Conservation (phyloP, 2,329 filamentous ascomycete species). For the Coniosporium tulheliwenetii region DNA sequence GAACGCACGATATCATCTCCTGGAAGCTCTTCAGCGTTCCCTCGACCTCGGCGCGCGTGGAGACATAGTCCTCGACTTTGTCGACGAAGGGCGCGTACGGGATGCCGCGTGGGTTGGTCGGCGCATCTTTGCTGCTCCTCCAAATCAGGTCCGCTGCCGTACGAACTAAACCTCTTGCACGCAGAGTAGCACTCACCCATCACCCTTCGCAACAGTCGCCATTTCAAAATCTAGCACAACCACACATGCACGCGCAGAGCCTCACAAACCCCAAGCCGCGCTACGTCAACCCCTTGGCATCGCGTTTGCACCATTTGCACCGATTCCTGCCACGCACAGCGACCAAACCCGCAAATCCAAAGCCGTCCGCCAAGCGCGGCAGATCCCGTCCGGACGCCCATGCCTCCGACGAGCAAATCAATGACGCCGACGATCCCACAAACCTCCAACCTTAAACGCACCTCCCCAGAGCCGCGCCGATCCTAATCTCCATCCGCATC, state of each 20-base stretch:
- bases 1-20: constrained; percentile 73
- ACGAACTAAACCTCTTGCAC: not conserved
- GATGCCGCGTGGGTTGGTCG: constrained; percentile 69
- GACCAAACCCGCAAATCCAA: too few relatives aligned
- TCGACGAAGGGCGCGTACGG: constrained; percentile 75
- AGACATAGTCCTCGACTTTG: constrained; percentile 76
- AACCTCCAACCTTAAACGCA: not conserved
- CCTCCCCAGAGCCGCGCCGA: not conserved
- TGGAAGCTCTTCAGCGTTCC: constrained; percentile 69
- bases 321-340: too few relatives aligned
- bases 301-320: not conserved
- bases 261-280: not conserved
- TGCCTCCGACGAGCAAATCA: too few relatives aligned
- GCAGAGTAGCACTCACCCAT: not conserved
- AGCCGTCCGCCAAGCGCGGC: too few relatives aligned
- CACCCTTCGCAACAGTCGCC: not conserved
- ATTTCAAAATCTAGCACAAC: not conserved
- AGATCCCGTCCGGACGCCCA: too few relatives aligned
- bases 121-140: constrained; percentile 23
- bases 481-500: too few relatives aligned
- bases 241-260: not conserved
- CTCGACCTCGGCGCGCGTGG: constrained; percentile 64
- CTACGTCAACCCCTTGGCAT: not conserved
- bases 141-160: not conserved
- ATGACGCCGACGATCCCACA: too few relatives aligned